Base-by-base conservation (phyloP, 75 land plant species). In the Pinus albicaulis region DNA sequence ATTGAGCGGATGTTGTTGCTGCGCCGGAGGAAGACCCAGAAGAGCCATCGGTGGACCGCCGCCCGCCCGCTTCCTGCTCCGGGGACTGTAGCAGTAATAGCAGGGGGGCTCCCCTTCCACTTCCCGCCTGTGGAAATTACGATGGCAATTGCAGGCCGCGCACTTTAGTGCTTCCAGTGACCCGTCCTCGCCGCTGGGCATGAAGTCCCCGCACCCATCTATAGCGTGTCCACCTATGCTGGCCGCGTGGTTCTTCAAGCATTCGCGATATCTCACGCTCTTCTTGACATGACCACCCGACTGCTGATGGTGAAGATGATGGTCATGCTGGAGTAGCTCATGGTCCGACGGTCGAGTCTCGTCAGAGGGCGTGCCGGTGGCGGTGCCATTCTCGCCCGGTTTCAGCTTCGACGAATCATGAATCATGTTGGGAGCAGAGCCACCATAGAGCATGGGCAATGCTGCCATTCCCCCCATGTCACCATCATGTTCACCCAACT, bases 181-280 rank as follows among this genome's bases (percentile, higher is more conserved):
- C 19, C 92, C 91, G 14, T 89, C 88, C 55, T 84, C 82, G 0
- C 90, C 80, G 26, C 82, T 57, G 23, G 92, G 87, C 92, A 91
- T 91, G 76, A 91, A 91, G 80, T 91, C 93, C 6, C 92, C 88
- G 62, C 92, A 90, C n/a, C 92, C 92, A 56, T 90, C 92, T 20
- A 81, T 59, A 4, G 92, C 88, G 53, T 83, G 88, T 0, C 86
- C 91, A 0, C 92, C 92, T 17, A 89, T 52, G 61, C 76, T 81
- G 17, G 83, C 88, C 15, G 91, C 92, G 74, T 90, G 92, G 77
- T 90, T 90, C 76, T 81, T 85, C 61, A 83, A 68, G 55, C 92
- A 90, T 55, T 90, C 92, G 38, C 85, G 36, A 41, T 90, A 90
- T 74, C 81, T 78, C 31, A 77, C 85, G n/a, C 75, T 57, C 22